Base-by-base conservation (phyloP, 306 rosid species). In the Fagus sylvatica region DNA sequence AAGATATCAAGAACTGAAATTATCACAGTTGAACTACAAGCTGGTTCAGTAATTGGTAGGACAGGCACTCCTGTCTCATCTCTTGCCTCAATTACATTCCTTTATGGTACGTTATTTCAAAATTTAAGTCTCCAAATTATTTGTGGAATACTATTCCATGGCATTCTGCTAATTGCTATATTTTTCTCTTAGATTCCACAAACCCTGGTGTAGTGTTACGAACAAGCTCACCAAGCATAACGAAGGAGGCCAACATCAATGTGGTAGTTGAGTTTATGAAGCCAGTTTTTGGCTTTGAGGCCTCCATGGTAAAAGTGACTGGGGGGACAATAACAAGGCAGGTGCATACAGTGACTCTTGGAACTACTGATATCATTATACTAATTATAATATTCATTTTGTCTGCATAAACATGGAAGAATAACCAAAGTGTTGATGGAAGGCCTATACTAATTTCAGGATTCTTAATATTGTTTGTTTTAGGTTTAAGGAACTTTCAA, bases 311-410 rank as follows among this genome's bases (percentile, higher is more conserved):
- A 65, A 71, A 85, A 73, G 86, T 90, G 56, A 51, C 16, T 2
- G 89, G 93, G 30, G 93, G 96, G 72, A 83, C 76, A 80, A 67
- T 90, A 79, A 84, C 82, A 85, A 88, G 96, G 96, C 89, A 83
- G 77, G 90, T 88, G 81, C 48, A 81, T 76, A 43, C 37, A 32
- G 74, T 46, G 65, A 73, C 69, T 71, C 72, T 72, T n/a, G 33
- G 59, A 73, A 73, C 75, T 69, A 8, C 43, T 46, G 51, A 46
- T 12, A 15, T 46, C 51, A 46, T 46, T 46, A 46, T 46, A 46
- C 51, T 22, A 46, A 46, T 46, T 46, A 22, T 80, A 17, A 71
- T 16, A 79, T 64, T 72, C 65, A 51, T 36, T 22, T 64, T 4
- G 37, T n/a, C 48, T 57, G 7, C 36, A 75, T 30, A 62, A 34